These are phyloP conservation scores for Drechslerella coelobrocha DNA, from an alignment of 2,329 filamentous ascomycete genomes.

Conservation along the genomic window DNA sequence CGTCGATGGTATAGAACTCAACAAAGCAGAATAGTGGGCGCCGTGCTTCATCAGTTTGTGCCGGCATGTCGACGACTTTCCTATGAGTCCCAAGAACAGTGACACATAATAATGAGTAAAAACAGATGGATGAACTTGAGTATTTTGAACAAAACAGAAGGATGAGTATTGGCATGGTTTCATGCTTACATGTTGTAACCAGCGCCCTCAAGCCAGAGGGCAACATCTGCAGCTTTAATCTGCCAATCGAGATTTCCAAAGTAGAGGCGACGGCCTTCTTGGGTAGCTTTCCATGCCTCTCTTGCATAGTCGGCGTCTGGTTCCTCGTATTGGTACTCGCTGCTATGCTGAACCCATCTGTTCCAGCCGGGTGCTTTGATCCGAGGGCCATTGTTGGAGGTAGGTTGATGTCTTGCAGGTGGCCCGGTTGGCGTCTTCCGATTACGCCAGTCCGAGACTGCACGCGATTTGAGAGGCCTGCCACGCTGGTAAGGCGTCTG, in stretches of 20 bases:
- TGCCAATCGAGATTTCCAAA: slow-evolving; percentile 35
- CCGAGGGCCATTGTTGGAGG: not conserved
- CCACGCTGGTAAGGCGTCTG: slow-evolving; percentile 1
- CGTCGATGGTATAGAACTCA: slow-evolving; percentile 20
- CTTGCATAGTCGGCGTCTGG: not conserved
- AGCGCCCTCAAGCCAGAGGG: slow-evolving; percentile 40
- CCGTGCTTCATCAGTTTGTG: not conserved
- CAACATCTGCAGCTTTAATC: slow-evolving; percentile 23
- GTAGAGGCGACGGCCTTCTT: slow-evolving; percentile 36
- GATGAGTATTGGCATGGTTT: not conserved
- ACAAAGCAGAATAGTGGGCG: slow-evolving; percentile 22
- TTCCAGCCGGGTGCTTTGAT: slow-evolving; percentile 14
- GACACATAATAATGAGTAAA: not conserved
- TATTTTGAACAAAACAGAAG: not conserved
- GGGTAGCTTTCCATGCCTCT: slow-evolving; percentile 10
- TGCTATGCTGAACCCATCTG: slow-evolving; percentile 16
- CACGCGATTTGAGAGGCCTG: not conserved
- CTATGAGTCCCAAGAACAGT: not conserved
- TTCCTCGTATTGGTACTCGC: slow-evolving; percentile 8
- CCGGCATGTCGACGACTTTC: slow-evolving; percentile 28
- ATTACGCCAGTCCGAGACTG: slow-evolving; percentile 10
- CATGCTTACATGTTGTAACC: slow-evolving; percentile 21
- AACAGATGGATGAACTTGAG: not conserved
- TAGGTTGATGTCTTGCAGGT: not conserved
- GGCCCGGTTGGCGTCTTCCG: slow-evolving; percentile 3